Evolutionary conservation across 2,329 filamentous ascomycete species (phyloP).

Genomic region (Nothopassalora personata): DNA sequence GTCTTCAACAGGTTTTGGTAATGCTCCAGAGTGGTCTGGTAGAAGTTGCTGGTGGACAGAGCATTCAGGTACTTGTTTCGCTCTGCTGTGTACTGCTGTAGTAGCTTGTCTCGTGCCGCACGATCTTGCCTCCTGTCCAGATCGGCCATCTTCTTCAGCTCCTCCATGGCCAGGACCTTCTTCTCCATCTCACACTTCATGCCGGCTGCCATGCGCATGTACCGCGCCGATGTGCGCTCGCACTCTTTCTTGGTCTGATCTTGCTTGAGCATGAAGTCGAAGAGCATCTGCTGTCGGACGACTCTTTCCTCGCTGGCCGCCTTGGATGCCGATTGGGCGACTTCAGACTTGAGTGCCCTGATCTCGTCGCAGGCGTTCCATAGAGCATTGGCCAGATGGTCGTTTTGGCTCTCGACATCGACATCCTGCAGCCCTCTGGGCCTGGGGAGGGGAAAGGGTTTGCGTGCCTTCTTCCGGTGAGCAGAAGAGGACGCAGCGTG

Average conservation of each 20-base stretch:
- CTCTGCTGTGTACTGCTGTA: neutral
- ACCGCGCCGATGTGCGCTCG: neutral
- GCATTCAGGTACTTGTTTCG: neutral
- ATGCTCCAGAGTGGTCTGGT: neutral
- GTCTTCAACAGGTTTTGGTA: neutral
- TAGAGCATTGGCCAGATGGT: neutral
- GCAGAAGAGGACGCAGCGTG: neutral
- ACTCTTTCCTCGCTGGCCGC: neutral
- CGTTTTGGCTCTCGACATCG: neutral
- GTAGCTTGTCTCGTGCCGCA: neutral
- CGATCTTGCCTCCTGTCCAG: neutral
- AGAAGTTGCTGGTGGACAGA: neutral
- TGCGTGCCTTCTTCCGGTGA: neutral
- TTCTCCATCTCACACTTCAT: neutral
- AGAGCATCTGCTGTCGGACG: neutral
- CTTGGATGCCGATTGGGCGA: conserved; percentile 1
- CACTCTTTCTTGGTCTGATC: neutral
- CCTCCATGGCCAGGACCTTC: neutral
- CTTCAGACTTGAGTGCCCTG: conserved; percentile 3
- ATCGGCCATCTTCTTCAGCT: neutral
- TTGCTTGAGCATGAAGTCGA: conserved; percentile 1
- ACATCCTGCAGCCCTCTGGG: neutral
- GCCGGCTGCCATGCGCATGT: neutral
- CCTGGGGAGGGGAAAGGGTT: no score
- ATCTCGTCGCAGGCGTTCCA: conserved; percentile 6